A percentile compares a stretch with the other conserved stretches of the same genome.
These are phyloP conservation scores for Rhodotorula diobovata DNA, from an alignment of 768 basidiomycete species.

Conservation along the genomic window DNA sequence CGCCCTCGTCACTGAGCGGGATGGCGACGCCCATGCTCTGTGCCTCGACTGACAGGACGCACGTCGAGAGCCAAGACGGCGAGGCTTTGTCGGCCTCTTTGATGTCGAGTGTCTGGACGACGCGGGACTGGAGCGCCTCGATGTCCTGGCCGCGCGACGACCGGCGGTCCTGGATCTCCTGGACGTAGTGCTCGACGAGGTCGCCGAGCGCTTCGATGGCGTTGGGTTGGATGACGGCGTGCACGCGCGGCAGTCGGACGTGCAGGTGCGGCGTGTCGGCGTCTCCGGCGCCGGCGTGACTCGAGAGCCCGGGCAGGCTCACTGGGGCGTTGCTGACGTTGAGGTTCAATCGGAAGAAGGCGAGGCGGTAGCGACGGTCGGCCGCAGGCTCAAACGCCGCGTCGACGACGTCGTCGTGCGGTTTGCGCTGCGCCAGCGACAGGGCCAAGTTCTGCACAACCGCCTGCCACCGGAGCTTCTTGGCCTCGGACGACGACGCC, in stretches of 20 bases:
- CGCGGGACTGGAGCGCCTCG: conserved; percentile 60
- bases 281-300: conserved; percentile 6
- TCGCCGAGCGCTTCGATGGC: conserved; percentile 87
- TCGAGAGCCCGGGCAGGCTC: conserved; percentile 10
- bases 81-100: conserved; percentile 24
- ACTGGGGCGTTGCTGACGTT: conserved; percentile 46
- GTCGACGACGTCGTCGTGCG: not conserved
- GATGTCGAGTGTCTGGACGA: conserved; percentile 70
- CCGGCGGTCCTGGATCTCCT: conserved; percentile 67
- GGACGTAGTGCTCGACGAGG: conserved; percentile 66
- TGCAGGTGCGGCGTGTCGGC: conserved; percentile 46
- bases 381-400: not conserved
- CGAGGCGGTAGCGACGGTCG: conserved; percentile 64
- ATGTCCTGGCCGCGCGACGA: conserved; percentile 73
- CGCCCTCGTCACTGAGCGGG: conserved; percentile 63
- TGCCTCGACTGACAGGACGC: conserved; percentile 48
- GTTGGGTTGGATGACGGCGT: conserved; percentile 90
- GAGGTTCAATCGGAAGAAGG: conserved; percentile 78
- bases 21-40: conserved; percentile 82
- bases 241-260: conserved; percentile 65
- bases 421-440: conserved; percentile 63
- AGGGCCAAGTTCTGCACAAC: conserved; percentile 69
- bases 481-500: conserved; percentile 47
- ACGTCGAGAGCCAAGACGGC: conserved; percentile 48
- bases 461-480: conserved; percentile 61